Evolutionary conservation across 768 basidiomycete species (phyloP), one percentile per base, ranked within the genome.

Genomic region (Mycena floridula): DNA sequence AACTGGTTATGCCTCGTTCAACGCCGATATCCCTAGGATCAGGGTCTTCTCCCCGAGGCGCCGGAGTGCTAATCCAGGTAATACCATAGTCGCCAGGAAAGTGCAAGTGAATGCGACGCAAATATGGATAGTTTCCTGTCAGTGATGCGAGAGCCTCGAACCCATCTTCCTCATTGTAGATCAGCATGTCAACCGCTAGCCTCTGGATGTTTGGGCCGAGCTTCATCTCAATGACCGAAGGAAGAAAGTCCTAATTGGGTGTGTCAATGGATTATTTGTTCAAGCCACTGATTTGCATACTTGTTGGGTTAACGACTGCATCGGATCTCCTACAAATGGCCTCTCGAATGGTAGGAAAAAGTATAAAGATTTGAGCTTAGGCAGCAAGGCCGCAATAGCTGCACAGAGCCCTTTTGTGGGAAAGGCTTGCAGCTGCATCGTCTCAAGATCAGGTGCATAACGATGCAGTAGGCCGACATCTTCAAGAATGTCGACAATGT

Each of bases 141-240:
- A 51, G 44, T 7, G 44, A 43, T 15, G 48, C 40, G 26, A 51
- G 42, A 15, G 48, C 40, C n/a, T 48, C 22, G 11, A 25, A 36
- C 4, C 50, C 50, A 28, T 51, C 47, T n/a, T 26, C 30, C 21
- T 28, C 13, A 41, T 51, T 43, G 8, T 46, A 51, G 32, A 44
- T 41, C 32, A 51, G 42, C 50, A 51, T 51, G n/a, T 47, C 32
- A 12, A 51, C 37, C 37, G 43, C 47, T 16, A 51, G 40, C 28
- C 45, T 25, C 35, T 51, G 32, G 11, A 51, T 21, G 18, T 45
- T 32, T 20, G 27, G 20, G 8, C 46, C 46, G 7, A 51, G 21
- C n/a, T 26, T 38, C 47, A 51, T 48, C 13, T 37, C 42, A n/a
- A 51, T 48, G 9, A 48, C 18, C 11, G 50, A 44, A 16, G 36